Conservation (phyloP, 306 rosid species). For the Trifolium fragiferum region DNA sequence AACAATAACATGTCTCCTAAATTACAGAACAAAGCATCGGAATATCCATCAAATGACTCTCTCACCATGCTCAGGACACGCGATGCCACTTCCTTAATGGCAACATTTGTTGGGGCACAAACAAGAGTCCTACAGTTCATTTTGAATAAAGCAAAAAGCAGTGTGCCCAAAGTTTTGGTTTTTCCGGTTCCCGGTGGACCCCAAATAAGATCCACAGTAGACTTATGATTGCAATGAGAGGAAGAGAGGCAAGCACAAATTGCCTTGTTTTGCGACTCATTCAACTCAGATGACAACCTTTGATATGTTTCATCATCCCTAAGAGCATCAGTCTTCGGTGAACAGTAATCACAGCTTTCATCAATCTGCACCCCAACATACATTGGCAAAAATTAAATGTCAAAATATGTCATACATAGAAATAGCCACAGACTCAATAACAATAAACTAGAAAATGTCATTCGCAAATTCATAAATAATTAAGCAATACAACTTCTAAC, state of each 20-base stretch:
- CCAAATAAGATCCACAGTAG: conserved; percentile 68
- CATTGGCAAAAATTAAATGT: not conserved
- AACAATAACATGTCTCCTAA: too few relatives aligned
- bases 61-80: conserved; percentile 60
- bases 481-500: conserved; percentile 2
- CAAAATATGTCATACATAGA: not conserved
- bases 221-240: conserved; percentile 38
- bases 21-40: too few relatives aligned
- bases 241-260: conserved; percentile 57
- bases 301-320: conserved; percentile 3
- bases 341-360: conserved; percentile 41
- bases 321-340: not conserved
- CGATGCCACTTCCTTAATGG: conserved; percentile 67
- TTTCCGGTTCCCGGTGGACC: conserved; percentile 93
- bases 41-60: conserved; percentile 32
- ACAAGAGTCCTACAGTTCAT: conserved; percentile 74
- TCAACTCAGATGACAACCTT: conserved; percentile 44
- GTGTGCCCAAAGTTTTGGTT: conserved; percentile 60
- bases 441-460: conserved; percentile 14
- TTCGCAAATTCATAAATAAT: conserved; percentile 16
- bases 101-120: conserved; percentile 84
- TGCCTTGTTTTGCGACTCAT: conserved; percentile 62
- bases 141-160: conserved; percentile 55
- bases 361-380: conserved; percentile 45
- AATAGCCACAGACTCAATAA: not conserved